phyloP scores from a whole-genome alignment of 148 eudicot species.

The Rhododendron ovatum region DNA sequence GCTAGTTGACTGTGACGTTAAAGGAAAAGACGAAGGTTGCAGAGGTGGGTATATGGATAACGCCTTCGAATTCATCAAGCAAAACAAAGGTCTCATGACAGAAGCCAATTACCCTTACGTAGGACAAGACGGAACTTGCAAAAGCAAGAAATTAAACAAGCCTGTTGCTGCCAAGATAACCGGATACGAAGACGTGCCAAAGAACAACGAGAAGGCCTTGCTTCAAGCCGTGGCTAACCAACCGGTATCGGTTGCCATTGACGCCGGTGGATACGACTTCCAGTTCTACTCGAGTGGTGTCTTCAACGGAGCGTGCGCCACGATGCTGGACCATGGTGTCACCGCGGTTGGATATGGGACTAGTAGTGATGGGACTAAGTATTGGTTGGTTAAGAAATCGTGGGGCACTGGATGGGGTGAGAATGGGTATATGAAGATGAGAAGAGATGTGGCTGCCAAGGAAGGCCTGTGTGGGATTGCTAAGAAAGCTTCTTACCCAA shows the following conservation, averaged over 20 bases:
- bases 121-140: conserved; percentile 27
- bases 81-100: conserved; percentile 39
- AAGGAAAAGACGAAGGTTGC: conserved; percentile 30
- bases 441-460: conserved; percentile 24
- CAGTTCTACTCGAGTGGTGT: conserved; percentile 40
- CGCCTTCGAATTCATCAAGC: conserved; percentile 34
- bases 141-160: conserved; percentile 12
- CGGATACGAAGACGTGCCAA: conserved; percentile 42
- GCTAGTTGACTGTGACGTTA: conserved; percentile 48
- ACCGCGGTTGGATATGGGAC: conserved; percentile 20
- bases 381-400: conserved; percentile 51
- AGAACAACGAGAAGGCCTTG: conserved; percentile 29
- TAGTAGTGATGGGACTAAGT: conserved; percentile 21
- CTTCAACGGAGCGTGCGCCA: conserved; percentile 35
- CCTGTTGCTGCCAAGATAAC: conserved; percentile 22
- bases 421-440: conserved; percentile 42
- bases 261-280: conserved; percentile 29
- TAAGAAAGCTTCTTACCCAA: conserved; percentile 42
- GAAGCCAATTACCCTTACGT: conserved; percentile 49
- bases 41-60: conserved; percentile 32
- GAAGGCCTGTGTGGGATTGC: conserved; percentile 56
- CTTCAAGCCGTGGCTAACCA: conserved; percentile 38
- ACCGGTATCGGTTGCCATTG: conserved; percentile 43
- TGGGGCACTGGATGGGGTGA: conserved; percentile 57
- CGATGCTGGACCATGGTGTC: conserved; percentile 38